Evolutionary conservation across 2,329 filamentous ascomycete genomes (phyloP).

Genomic region (Alternaria hordeiaustralica): DNA sequence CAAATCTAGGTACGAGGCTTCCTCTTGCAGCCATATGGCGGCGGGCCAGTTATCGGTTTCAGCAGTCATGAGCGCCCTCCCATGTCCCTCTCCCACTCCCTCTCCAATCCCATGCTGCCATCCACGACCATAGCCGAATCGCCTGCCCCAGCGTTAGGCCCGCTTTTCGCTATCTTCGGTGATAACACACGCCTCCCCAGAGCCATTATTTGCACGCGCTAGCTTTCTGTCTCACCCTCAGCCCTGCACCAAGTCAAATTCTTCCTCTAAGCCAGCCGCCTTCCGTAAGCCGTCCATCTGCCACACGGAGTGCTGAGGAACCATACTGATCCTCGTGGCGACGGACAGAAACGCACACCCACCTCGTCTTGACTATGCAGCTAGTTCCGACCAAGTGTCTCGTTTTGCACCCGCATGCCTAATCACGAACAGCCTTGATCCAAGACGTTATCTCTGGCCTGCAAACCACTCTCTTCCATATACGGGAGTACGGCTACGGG

Average conservation of each 20-base stretch:
- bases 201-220: constrained; percentile 22
- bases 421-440: constrained; percentile 11
- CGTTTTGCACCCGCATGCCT: constrained; percentile 7
- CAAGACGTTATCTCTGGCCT: constrained; percentile 30
- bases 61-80: constrained; percentile 34
- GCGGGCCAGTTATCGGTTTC: constrained; percentile 35
- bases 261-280: constrained; percentile 15
- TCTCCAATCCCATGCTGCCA: constrained; percentile 4
- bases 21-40: constrained; percentile 27
- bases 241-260: constrained; percentile 34
- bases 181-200: constrained; percentile 20
- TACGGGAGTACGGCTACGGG: constrained; percentile 17
- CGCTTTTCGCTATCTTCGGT: constrained; percentile 23
- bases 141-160: constrained; percentile 9
- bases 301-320: constrained; percentile 21
- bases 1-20: constrained; percentile 39
- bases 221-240: constrained; percentile 29
- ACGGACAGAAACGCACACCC: constrained; percentile 15
- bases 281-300: constrained; percentile 29
- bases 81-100: background rate
- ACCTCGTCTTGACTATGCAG: constrained; percentile 15
- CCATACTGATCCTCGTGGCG: constrained; percentile 9
- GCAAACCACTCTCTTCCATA: constrained; percentile 16
- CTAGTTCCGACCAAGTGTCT: constrained; percentile 1
- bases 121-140: constrained; percentile 12